Base-by-base conservation (phyloP, 2,329 filamentous ascomycete species). In the Metarhizium guizhouense region DNA sequence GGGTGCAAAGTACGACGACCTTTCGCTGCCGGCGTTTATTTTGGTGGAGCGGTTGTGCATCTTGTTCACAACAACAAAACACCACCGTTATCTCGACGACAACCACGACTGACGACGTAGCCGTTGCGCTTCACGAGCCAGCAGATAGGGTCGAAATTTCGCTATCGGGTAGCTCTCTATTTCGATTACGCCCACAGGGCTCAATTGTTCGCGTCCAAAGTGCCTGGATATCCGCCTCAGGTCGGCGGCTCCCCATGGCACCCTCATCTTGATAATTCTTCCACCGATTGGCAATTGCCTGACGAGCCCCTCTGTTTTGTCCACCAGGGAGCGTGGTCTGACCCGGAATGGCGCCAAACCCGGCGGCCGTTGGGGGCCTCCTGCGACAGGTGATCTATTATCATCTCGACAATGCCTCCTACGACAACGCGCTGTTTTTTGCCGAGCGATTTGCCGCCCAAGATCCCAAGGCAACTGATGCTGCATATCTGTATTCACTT, bases 371-470 rank as follows among this genome's bases (percentile, higher is more conserved):
- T 47, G 75, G 75, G 52, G 72, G 74, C 64, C 73, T 83, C 59
- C 65, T 86, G 57, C 77, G 79, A 65, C 82, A 86, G 69, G 72
- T 80, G 56, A 75, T 86, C 56, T 74, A 85, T 65, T 85, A 86
- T 67, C 83, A 86, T 64, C 84, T 99, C 70, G 94, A 99, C 76
- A 95, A 96, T 68, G 86, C 91, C 66, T 84, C 92, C 42, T 80
- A 88, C 67, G 85, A 92, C 55, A 97, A 95, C 68, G 94, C 94
- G 56, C 84, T 96, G 47, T 99, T 99, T 74, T 90, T 96, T 59
- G 88, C 94, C 58, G 90, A 93, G 66, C 85, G 94, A 61, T 82
- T 96, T 20, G 81, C 85, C 59, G 92, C 90, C 52, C 88, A 93
- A 64, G 93, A 97, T 64, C 83, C 87, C 29, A 85, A 88, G 64